Base-by-base conservation (phyloP, 768 basidiomycete genomes). In the Serendipita indica region DNA sequence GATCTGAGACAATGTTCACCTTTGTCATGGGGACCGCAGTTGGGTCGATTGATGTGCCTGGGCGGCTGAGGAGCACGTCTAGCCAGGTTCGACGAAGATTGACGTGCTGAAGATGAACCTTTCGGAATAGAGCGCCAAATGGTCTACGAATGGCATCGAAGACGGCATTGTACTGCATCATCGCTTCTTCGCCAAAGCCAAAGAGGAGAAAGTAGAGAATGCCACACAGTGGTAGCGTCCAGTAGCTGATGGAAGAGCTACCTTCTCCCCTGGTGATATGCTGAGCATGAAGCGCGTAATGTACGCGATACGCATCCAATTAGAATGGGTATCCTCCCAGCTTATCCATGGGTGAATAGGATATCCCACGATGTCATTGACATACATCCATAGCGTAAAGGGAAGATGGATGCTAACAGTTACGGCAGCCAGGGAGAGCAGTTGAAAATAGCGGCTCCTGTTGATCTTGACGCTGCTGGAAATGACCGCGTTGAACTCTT, bases 161-260 rank as follows among this genome's bases (percentile, higher is more conserved):
- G 61, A 74, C 67, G 0, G 70, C 73, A 4, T 72, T 69, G 64
- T 84, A 84, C 62, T 79, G 69, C 64, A 72, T 75, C 59, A 73
- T 69, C 30, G 82, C 80, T 65, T 84, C 83, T 20, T 75, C 73
- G 10, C 77, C 79, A 56, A 82, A 77, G 1, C 81, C 82, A 64
- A 85, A 85, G 71, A 81, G 78, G 16, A 66, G 67, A 65, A 84
- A 85, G 72, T 85, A 84, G 39, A 78, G 13, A 60, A 82, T 67
- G 2, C 79, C 76, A 62, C 75, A 77, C 30, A 73, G 61, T 3
- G 79, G 61, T 14, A 71, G 63, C 20, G 71, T 57, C 80, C 80
- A 81, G 56, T 81, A 74, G 3, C 67, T 71, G 30, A 77, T 7
- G n/a, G 43, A 32, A 25, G 57, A 33, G 28, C 28, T 5, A 18